A percentile compares a stretch with the other conserved stretches of the same genome.
phyloP scores from a whole-genome alignment of 2,329 filamentous ascomycete species.

The Cercospora zeina region DNA sequence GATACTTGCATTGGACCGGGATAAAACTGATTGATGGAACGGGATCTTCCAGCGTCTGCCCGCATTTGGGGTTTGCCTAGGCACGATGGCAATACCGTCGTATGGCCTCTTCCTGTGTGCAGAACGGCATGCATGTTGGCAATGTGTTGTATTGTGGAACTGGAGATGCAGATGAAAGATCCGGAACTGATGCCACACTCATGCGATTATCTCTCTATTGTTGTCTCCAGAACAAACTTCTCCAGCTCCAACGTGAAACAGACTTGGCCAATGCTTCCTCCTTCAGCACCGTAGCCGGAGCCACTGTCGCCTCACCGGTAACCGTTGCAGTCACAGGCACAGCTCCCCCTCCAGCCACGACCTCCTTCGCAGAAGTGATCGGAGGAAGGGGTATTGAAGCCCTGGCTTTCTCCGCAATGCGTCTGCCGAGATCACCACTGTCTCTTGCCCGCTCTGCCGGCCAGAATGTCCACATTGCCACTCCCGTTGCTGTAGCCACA shows the following conservation, averaged over 20 bases:
- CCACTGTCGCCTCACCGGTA: slow-evolving; percentile 9
- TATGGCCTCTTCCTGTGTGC: no score
- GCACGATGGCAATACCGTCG: no score
- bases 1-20: no score
- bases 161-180: no score
- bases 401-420: slow-evolving; percentile 29
- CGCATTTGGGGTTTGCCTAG: no score
- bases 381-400: slow-evolving; percentile 25
- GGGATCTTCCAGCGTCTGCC: no score
- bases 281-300: neutral
- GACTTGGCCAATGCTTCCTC: slow-evolving; percentile 9
- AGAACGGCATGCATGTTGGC: no score
- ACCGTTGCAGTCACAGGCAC: slow-evolving; percentile 13
- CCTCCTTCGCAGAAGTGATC: slow-evolving; percentile 2
- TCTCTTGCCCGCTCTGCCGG: slow-evolving; percentile 23
- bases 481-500: slow-evolving; percentile 28
- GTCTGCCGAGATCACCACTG: slow-evolving; percentile 29
- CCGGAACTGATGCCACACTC: no score
- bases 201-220: neutral
- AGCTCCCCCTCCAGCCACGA: neutral
- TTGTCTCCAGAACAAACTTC: slow-evolving; percentile 26
- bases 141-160: no score
- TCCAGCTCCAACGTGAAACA: slow-evolving; percentile 16
- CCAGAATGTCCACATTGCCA: slow-evolving; percentile 35
- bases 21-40: no score